A percentile compares a stretch with the other conserved stretches of the same genome.
These are phyloP conservation scores for Penicillium sumatraense DNA, from an alignment of 2,329 filamentous ascomycete genomes.

Conservation along the genomic window DNA sequence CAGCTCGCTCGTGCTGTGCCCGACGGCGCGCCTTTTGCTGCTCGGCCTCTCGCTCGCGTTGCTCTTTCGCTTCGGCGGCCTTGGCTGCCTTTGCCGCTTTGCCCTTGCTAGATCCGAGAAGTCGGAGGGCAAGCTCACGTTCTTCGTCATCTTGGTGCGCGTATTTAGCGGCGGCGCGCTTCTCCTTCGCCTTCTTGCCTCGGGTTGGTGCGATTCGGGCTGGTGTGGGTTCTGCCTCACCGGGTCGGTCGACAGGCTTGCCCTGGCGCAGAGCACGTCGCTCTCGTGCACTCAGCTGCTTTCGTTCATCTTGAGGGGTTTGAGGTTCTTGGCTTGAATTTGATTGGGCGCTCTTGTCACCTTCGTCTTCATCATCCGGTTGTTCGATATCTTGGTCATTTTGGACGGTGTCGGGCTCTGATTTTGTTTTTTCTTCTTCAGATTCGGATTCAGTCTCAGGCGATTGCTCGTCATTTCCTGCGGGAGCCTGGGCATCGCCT, in stretches of 20 bases:
- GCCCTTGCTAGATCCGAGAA: constrained; percentile 72
- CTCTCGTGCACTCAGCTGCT: constrained; percentile 51
- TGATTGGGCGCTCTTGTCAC: constrained; percentile 24
- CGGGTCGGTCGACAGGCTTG: constrained; percentile 28
- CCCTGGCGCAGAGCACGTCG: constrained; percentile 38
- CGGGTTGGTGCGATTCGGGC: constrained; percentile 52
- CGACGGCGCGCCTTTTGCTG: constrained; percentile 75
- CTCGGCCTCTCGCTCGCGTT: constrained; percentile 72
- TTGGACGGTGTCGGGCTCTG: constrained; percentile 15
- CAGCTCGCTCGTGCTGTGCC: constrained; percentile 77
- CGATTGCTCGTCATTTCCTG: background rate
- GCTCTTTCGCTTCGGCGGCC: constrained; percentile 63
- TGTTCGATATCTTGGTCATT: background rate
- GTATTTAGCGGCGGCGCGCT: constrained; percentile 88
- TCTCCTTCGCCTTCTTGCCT: constrained; percentile 80
- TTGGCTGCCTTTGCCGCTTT: constrained; percentile 67
- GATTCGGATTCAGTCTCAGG: constrained; percentile 16
- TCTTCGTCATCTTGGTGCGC: constrained; percentile 95
- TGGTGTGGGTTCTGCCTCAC: constrained; percentile 22
- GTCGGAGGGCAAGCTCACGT: constrained; percentile 75
- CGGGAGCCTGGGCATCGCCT: constrained; percentile 15
- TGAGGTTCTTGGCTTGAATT: constrained; percentile 30
- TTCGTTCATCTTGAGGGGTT: constrained; percentile 24
- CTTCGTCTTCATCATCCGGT: constrained; percentile 1
- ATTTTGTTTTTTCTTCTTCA: constrained; percentile 24